These are phyloP conservation scores for Fraxinus excelsior DNA, from an alignment of 257 asterid genomes.

Conservation along the genomic window DNA sequence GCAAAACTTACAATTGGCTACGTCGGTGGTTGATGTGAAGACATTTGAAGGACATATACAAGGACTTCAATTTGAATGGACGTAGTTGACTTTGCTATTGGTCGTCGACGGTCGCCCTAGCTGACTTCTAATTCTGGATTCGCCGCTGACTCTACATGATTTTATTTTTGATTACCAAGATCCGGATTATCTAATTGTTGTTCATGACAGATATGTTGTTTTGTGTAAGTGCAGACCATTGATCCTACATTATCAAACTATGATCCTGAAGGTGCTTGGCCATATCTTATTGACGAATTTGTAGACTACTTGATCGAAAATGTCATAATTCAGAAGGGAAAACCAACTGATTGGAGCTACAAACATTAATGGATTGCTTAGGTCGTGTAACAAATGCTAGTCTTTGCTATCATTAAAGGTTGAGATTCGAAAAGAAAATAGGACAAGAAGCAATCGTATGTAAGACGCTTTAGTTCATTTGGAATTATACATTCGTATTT, in stretches of 20 bases:
- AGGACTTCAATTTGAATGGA: no score
- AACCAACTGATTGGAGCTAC: slow-evolving; percentile 69
- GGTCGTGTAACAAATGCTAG: slow-evolving; percentile 20
- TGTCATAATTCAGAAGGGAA: slow-evolving; percentile 65
- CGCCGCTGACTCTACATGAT: not conserved
- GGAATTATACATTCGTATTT: slow-evolving; percentile 28
- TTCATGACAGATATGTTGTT: not conserved
- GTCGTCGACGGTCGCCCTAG: no score
- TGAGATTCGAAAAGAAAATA: slow-evolving; percentile 24
- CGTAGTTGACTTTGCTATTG: no score
- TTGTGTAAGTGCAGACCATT: slow-evolving; percentile 59
- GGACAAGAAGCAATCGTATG: slow-evolving; percentile 26
- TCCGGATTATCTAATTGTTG: not conserved
- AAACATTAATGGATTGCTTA: slow-evolving; percentile 36
- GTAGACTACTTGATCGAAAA: slow-evolving; percentile 83
- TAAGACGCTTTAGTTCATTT: slow-evolving; percentile 28
- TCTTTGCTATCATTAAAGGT: slow-evolving; percentile 12
- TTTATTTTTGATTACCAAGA: not conserved
- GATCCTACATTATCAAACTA: slow-evolving; percentile 85
- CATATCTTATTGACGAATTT: slow-evolving; percentile 94
- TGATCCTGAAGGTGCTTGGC: slow-evolving; percentile 99
- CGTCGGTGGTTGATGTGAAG: no score
- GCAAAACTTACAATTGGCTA: no score
- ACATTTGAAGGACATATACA: no score
- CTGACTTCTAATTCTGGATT: no score